Percentiles rank a stretch among this genome's conserved stretches.
phyloP scores from a whole-genome alignment of 371 early-diverging fungal species.

The Chytridiales sp. region DNA sequence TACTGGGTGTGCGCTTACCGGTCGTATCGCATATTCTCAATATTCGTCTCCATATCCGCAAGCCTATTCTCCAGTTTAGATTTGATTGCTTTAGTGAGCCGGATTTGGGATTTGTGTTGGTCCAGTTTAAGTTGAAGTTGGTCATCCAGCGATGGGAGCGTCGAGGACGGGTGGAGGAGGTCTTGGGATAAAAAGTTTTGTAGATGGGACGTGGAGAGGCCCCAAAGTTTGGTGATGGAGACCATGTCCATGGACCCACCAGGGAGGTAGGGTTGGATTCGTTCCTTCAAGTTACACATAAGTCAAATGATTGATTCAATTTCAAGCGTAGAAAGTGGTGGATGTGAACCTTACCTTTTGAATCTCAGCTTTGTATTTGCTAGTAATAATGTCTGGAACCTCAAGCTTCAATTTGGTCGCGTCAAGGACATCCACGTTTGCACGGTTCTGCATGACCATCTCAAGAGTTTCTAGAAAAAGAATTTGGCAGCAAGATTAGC shows the following conservation, averaged over 20 bases:
- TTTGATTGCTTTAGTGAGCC: constrained; percentile 3
- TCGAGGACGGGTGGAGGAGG: background rate
- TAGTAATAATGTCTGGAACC: too few relatives aligned
- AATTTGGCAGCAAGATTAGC: background rate
- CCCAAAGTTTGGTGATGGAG: constrained; percentile 9
- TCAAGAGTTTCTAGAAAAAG: background rate
- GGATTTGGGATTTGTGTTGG: background rate
- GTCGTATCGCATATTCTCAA: background rate
- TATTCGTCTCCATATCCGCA: background rate
- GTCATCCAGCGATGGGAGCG: background rate
- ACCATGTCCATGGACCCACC: constrained; percentile 9
- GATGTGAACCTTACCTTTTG: too few relatives aligned
- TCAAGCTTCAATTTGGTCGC: background rate
- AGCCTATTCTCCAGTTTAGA: background rate
- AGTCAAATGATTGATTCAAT: too few relatives aligned
- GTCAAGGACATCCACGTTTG: background rate
- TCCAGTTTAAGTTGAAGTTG: background rate
- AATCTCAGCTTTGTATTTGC: too few relatives aligned
- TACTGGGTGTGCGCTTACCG: background rate
- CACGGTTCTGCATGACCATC: constrained; percentile 4
- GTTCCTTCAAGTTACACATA: constrained; percentile 2
- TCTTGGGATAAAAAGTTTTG: background rate
- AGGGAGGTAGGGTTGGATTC: constrained; percentile 1
- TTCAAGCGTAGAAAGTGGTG: too few relatives aligned
- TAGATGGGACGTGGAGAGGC: background rate